Conservation (phyloP, 1,284 basidiomycete species). For the Tilletiopsis washingtonensis region DNA sequence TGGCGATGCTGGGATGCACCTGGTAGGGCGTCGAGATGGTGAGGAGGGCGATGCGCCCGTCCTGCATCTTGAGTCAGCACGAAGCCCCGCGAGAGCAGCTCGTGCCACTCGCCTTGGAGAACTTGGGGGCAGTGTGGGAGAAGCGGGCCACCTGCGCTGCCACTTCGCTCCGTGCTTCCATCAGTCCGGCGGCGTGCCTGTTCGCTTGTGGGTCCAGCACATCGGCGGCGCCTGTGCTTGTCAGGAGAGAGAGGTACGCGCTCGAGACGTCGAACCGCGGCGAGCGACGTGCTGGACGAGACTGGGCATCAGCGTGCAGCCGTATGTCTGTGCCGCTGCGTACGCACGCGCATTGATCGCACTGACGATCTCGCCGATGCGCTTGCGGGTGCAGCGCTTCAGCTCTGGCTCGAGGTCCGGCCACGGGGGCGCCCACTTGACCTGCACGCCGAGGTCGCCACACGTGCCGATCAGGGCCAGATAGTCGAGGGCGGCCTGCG, state of each 20-base stretch:
- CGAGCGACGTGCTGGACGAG: conserved; percentile 18
- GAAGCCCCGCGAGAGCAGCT: not conserved
- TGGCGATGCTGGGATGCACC: conserved; percentile 32
- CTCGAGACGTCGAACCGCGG: conserved; percentile 22
- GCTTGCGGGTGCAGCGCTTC: conserved; percentile 29
- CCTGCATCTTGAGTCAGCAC: not conserved
- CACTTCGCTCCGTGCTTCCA: conserved; percentile 20
- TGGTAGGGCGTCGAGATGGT: conserved; percentile 24
- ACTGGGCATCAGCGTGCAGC: too few species aligned
- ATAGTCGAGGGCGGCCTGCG: conserved; percentile 20
- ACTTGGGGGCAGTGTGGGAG: conserved; percentile 32
- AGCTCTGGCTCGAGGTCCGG: conserved; percentile 22
- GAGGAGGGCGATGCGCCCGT: conserved; percentile 26
- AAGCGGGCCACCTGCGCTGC: conserved; percentile 22
- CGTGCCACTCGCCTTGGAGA: conserved; percentile 11
- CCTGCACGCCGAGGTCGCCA: conserved; percentile 27
- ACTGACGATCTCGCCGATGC: conserved; percentile 20
- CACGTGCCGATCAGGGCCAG: conserved; percentile 29
- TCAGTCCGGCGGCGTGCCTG: conserved; percentile 14
- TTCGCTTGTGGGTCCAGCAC: conserved; percentile 18
- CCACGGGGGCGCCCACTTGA: conserved; percentile 28
- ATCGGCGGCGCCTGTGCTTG: conserved; percentile 13
- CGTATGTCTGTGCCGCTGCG: too few species aligned
- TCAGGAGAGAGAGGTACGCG: conserved; percentile 17
- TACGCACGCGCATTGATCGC: conserved; percentile 24